Base-by-base conservation (phyloP, 2,329 filamentous ascomycete genomes). In the Volutella citrinella region DNA sequence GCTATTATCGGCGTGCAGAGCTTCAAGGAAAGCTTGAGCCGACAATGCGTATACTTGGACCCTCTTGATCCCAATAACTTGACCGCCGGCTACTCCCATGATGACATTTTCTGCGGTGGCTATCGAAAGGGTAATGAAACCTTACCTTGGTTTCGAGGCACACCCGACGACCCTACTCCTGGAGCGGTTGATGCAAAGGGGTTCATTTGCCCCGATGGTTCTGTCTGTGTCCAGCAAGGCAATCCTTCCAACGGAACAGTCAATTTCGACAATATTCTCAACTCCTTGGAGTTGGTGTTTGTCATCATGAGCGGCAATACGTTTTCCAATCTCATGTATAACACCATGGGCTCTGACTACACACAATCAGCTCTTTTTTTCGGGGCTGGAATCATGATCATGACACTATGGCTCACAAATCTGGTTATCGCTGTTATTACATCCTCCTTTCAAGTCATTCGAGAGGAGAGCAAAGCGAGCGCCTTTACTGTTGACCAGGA, bases 301-400 rank as follows among this genome's bases (percentile, higher is more conserved):
- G 88, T 98, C 32, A 84, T 98, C 56, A 98, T 98, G 87, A 95
- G 88, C 52, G 91, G 89, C 30, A 98, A 98, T 59, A 98, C 93
- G 0, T 98, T 94, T 62, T 85, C 88, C 2, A 88, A 97, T 60
- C 68, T 97, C 33, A 88, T 98, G 71, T 98, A 98, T 61, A 86
- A 88, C 51, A 89, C 91, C 5, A 89, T 86, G 33, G 81, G 95
- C 54, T 94, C 87, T 17, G 93, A 98, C 59, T 97, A 95, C 52
- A 75, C 95, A 7, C 77, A 87, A 12, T 81, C 89, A 5, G 87
- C 90, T 2, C 68, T 97, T 4, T 98, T 82, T 54, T 83, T 83
- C 36, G 80, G 72, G 17, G 77, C 74, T 10, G 77, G 76, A 16
- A 91, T 95, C 56, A 81, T 98, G 53, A 87, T 98, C 45, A 78